Evolutionary conservation across 1,284 basidiomycete genomes (phyloP).

Genomic region (Veloporphyrellus conicus): DNA sequence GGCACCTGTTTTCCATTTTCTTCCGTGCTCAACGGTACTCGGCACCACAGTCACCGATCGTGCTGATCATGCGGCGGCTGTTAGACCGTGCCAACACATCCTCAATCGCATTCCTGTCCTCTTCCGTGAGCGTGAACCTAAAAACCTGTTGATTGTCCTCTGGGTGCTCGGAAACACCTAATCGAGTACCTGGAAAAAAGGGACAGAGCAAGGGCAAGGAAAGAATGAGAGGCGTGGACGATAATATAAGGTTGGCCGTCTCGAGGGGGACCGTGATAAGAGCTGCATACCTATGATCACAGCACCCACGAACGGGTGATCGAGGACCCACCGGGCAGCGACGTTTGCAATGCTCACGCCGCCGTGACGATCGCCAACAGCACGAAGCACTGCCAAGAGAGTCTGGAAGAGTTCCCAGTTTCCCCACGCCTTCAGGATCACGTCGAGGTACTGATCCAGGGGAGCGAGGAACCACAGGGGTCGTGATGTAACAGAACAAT

Average conservation of each 20-base stretch:
- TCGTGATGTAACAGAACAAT: neutral
- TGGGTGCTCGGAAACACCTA: conserved; percentile 72
- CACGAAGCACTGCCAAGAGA: conserved; percentile 54
- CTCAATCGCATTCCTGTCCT: conserved; percentile 61
- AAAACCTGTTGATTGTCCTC: conserved; percentile 66
- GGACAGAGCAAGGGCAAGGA: neutral
- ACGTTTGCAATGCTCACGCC: conserved; percentile 72
- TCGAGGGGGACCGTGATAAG: neutral
- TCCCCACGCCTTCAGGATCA: conserved; percentile 76
- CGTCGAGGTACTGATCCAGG: conserved; percentile 67
- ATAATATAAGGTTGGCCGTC: conserved; percentile 5
- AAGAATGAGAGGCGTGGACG: neutral
- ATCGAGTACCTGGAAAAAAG: conserved; percentile 51
- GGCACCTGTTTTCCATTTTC: neutral
- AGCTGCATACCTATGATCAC: conserved; percentile 64
- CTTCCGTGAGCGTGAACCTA: conserved; percentile 49
- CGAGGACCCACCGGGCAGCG: conserved; percentile 76
- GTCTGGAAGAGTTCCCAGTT: conserved; percentile 70
- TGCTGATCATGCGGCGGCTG: conserved; percentile 55
- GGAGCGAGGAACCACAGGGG: neutral
- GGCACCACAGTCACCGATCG: conserved; percentile 76
- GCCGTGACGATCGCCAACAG: conserved; percentile 63
- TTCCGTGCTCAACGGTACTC: conserved; percentile 61
- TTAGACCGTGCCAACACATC: conserved; percentile 56
- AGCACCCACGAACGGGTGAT: conserved; percentile 72